Evolutionary conservation across 257 asterid species (phyloP).

Genomic region (Craterostigma plantagineum): DNA sequence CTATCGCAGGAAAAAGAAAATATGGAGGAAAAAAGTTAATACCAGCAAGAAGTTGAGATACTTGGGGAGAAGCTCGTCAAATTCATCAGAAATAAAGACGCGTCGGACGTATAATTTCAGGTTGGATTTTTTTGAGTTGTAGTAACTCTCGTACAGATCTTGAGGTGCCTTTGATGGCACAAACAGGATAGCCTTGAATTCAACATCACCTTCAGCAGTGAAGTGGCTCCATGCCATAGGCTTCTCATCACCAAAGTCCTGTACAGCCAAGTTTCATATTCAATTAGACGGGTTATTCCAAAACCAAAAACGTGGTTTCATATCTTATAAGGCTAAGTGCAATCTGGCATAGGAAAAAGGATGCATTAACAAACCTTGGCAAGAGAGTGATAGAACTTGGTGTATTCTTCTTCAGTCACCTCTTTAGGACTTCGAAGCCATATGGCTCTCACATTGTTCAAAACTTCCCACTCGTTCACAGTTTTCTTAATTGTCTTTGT

Average conservation of each 20-base stretch:
- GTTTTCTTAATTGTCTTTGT: slow-evolving; percentile 63
- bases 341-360: background rate
- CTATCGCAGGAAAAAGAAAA: background rate
- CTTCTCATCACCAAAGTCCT: slow-evolving; percentile 79
- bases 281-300: background rate
- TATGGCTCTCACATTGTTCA: slow-evolving; percentile 83
- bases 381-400: slow-evolving; percentile 66
- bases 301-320: background rate
- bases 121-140: slow-evolving; percentile 69
- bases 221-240: slow-evolving; percentile 90
- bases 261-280: slow-evolving; percentile 5
- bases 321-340: background rate
- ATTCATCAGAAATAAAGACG: slow-evolving; percentile 87
- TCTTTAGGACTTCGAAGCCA: slow-evolving; percentile 87
- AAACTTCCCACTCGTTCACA: slow-evolving; percentile 76
- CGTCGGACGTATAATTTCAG: slow-evolving; percentile 68
- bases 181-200: slow-evolving; percentile 73
- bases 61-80: slow-evolving; percentile 85
- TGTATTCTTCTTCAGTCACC: slow-evolving; percentile 81
- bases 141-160: slow-evolving; percentile 85
- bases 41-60: slow-evolving; percentile 82
- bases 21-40: slow-evolving; percentile 9
- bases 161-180: slow-evolving; percentile 93
- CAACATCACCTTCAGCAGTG: slow-evolving; percentile 92
- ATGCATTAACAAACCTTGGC: slow-evolving; percentile 34